Percentiles rank a stretch among this genome's conserved stretches.
These are phyloP conservation scores for Cladochytrium replicatum DNA, from an alignment of 192 early-diverging fungal species.

Conservation along the genomic window DNA sequence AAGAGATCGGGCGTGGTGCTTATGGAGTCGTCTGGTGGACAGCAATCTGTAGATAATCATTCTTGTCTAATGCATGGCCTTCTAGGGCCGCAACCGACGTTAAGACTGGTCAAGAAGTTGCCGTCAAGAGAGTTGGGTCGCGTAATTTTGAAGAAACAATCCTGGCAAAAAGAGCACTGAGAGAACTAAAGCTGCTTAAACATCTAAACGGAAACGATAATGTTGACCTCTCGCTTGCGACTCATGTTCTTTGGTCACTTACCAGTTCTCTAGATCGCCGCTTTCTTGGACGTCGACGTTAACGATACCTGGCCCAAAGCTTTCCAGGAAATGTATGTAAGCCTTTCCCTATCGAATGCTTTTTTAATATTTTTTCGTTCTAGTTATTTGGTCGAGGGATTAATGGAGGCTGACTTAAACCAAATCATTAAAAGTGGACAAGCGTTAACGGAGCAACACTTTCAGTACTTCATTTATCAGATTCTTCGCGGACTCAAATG, in stretches of 20 bases:
- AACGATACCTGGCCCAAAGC: slow-evolving; percentile 59
- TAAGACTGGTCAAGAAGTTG: not conserved
- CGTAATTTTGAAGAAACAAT: not conserved
- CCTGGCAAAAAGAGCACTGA: not conserved
- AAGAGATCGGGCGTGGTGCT: slow-evolving; percentile 25
- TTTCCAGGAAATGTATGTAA: slow-evolving; percentile 77
- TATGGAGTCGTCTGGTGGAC: slow-evolving; percentile 24
- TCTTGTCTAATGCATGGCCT: no score
- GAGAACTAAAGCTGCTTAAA: not conserved
- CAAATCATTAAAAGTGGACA: slow-evolving; percentile 91
- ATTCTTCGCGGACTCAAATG: slow-evolving; percentile 93
- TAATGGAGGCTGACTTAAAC: slow-evolving; percentile 99
- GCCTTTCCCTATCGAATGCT: not conserved
- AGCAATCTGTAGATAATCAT: not conserved
- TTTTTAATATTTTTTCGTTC: not conserved
- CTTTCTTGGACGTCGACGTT: slow-evolving; percentile 84
- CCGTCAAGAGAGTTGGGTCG: not conserved
- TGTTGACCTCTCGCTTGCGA: no score
- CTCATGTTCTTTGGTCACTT: no score
- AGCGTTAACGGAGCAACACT: slow-evolving; percentile 90
- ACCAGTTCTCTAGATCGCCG: slow-evolving; percentile 83
- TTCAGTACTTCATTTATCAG: slow-evolving; percentile 99
- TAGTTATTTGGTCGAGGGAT: slow-evolving; percentile 85
- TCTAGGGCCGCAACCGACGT: not conserved
- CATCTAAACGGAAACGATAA: not conserved